Percentiles rank a stretch among this genome's conserved stretches.
Conservation (phyloP, 2,329 filamentous ascomycete species). For the Mycocentrospora acerina region DNA sequence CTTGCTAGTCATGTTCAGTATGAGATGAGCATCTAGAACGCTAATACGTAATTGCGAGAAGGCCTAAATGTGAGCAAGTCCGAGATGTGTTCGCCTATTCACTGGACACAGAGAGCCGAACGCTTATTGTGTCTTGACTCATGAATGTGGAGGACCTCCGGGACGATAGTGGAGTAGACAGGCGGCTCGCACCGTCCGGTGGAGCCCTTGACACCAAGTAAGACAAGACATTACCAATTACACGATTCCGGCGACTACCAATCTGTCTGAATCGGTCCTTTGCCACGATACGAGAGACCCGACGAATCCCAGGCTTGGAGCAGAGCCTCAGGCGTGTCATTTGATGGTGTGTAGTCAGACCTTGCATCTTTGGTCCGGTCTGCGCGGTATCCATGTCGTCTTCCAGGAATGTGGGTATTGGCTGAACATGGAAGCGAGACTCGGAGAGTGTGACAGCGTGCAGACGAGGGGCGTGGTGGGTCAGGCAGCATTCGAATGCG, state of each 20-base stretch:
- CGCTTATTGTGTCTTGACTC: too few relatives aligned
- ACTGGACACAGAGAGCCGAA: too few relatives aligned
- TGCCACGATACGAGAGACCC: background rate
- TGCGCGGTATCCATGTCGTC: slow-evolving; percentile 2
- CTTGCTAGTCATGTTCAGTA: too few relatives aligned
- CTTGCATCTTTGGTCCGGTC: slow-evolving; percentile 19
- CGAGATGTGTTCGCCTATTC: too few relatives aligned
- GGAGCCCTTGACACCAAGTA: slow-evolving; percentile 3
- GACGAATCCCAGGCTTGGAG: slow-evolving; percentile 10
- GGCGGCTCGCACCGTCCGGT: slow-evolving; percentile 18
- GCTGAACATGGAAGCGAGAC: background rate
- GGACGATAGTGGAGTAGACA: slow-evolving; percentile 8
- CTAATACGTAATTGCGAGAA: too few relatives aligned
- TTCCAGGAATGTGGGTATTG: slow-evolving; percentile 10
- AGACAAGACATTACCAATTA: slow-evolving; percentile 6
- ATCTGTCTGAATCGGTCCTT: background rate
- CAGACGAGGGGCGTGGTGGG: slow-evolving; percentile 3
- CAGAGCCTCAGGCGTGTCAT: slow-evolving; percentile 11
- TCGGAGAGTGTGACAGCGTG: slow-evolving; percentile 11
- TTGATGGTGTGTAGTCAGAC: slow-evolving; percentile 6
- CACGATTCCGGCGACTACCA: slow-evolving; percentile 1
- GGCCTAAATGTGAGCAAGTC: too few relatives aligned
- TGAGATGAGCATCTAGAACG: too few relatives aligned
- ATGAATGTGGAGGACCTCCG: background rate
- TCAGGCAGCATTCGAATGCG: slow-evolving; percentile 4